Evolutionary conservation across 2,329 filamentous ascomycete genomes (phyloP).

Genomic region (Torrubiellomyces zombiae): DNA sequence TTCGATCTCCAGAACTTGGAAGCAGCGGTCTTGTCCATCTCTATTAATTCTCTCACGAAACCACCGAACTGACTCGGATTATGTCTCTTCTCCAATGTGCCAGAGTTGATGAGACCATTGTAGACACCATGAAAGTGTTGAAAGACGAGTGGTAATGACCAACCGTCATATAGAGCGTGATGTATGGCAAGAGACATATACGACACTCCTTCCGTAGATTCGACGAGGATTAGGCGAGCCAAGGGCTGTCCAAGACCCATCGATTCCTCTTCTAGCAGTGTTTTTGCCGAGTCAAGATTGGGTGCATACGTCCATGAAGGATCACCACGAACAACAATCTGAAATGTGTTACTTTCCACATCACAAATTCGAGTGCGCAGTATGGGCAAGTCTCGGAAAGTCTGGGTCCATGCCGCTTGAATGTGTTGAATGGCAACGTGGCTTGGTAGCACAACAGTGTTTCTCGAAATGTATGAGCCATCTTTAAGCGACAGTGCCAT

Average conservation of each 20-base stretch:
- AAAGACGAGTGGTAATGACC: background rate
- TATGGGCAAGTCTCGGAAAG: conserved; percentile 1
- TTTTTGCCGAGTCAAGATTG: too few relatives aligned
- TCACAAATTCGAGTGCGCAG: conserved; percentile 3
- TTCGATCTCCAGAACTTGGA: too few relatives aligned
- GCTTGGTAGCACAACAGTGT: background rate
- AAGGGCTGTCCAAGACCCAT: background rate
- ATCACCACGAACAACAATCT: conserved; percentile 1
- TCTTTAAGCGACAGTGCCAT: conserved; percentile 1
- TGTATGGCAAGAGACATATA: conserved; percentile 1
- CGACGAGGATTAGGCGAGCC: too few relatives aligned
- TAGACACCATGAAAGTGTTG: background rate
- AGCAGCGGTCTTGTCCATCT: too few relatives aligned
- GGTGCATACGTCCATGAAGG: too few relatives aligned
- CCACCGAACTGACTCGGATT: background rate
- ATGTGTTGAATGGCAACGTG: conserved; percentile 1
- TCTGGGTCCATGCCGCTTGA: conserved; percentile 2
- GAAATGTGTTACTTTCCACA: conserved; percentile 1
- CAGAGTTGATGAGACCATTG: too few relatives aligned
- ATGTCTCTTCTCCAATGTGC: background rate
- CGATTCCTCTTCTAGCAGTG: background rate
- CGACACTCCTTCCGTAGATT: background rate
- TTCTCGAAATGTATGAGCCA: conserved; percentile 2
- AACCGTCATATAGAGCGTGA: conserved; percentile 1
- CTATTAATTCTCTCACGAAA: too few relatives aligned